Percentiles rank a stretch among this genome's conserved stretches.
Evolutionary conservation across 2,329 filamentous ascomycete species (phyloP).

Genomic region (Chaetomiaceae sp.): DNA sequence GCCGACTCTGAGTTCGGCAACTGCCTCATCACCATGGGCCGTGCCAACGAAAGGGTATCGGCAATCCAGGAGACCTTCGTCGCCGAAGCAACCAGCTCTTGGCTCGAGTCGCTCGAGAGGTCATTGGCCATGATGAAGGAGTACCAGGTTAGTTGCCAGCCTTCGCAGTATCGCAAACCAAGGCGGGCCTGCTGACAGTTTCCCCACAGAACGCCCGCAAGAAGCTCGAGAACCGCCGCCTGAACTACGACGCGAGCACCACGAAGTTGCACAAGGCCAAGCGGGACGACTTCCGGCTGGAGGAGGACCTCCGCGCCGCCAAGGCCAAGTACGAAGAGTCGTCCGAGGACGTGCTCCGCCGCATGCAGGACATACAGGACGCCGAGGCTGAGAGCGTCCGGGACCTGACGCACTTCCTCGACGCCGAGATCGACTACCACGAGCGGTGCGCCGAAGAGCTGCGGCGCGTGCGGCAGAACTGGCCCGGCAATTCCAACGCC

Average conservation of each 20-base stretch:
- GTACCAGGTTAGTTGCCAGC: conserved; percentile 65
- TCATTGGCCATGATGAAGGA: conserved; percentile 95
- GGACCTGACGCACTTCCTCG: conserved; percentile 75
- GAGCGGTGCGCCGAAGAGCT: conserved; percentile 86
- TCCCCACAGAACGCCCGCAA: conserved; percentile 64
- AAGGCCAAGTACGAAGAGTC: conserved; percentile 97
- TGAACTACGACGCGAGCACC: conserved; percentile 86
- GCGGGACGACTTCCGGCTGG: conserved; percentile 85
- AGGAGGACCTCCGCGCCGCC: conserved; percentile 84
- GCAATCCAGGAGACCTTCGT: conserved; percentile 81
- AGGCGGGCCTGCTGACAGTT: conserved; percentile 11
- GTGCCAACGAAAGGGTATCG: conserved; percentile 81
- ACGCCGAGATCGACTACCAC: conserved; percentile 85
- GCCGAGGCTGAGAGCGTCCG: conserved; percentile 75
- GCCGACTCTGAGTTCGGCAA: conserved; percentile 85
- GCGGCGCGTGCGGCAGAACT: conserved; percentile 44
- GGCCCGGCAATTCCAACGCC: conserved; percentile 29
- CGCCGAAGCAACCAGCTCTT: conserved; percentile 68
- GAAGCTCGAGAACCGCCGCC: conserved; percentile 83
- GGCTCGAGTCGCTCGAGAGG: conserved; percentile 87
- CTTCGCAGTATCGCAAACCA: background rate
- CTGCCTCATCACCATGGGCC: conserved; percentile 72
- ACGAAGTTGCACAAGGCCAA: conserved; percentile 90
- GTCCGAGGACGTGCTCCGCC: conserved; percentile 80
- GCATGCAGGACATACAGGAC: conserved; percentile 97